Conservation (phyloP, 2,329 filamentous ascomycete species). For the Alternaria sp. region DNA sequence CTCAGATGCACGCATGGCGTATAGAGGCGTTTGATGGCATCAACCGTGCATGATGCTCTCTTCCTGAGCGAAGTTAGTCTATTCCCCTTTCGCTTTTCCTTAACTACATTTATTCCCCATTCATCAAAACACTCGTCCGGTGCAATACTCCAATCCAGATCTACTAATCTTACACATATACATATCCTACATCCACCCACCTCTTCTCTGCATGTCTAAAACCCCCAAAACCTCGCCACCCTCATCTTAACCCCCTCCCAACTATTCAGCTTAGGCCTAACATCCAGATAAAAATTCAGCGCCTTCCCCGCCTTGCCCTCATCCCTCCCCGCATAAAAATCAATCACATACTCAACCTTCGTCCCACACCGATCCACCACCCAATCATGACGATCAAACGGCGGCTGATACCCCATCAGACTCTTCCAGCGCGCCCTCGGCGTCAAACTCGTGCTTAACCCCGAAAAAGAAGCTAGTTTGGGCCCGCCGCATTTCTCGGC, state of each 20-base stretch:
- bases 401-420: conserved; percentile 83
- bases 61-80: neutral
- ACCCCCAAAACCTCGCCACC: conserved; percentile 57
- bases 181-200: neutral
- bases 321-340: conserved; percentile 86
- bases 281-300: conserved; percentile 71
- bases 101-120: conserved; percentile 1
- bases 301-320: conserved; percentile 55
- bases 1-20: conserved; percentile 20
- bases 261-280: conserved; percentile 70
- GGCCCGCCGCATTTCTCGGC: conserved; percentile 76
- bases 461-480: conserved; percentile 82
- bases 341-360: conserved; percentile 92
- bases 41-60: neutral
- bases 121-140: neutral
- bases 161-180: neutral
- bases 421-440: conserved; percentile 85
- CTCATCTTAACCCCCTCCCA: conserved; percentile 69
- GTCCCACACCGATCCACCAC: conserved; percentile 89
- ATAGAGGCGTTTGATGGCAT: conserved; percentile 11
- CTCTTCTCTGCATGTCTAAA: conserved; percentile 38
- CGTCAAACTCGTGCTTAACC: conserved; percentile 70
- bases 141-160: neutral
- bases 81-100: neutral
- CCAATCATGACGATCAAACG: conserved; percentile 98